Base-by-base conservation (phyloP, 108 stramenopile species). In the Mediolabrus comicus region DNA sequence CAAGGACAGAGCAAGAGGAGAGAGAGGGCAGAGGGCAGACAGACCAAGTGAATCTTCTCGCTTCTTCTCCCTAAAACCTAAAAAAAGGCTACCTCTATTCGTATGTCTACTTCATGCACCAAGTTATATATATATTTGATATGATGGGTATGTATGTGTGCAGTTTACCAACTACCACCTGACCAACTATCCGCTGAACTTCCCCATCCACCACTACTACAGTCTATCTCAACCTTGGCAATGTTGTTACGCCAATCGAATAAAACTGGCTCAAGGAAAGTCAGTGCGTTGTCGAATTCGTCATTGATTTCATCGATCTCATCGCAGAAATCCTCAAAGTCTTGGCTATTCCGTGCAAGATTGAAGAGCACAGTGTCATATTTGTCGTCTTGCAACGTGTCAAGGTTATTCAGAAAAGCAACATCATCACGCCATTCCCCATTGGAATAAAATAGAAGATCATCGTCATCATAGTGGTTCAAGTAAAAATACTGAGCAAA, bases 271-370 rank as follows among this genome's bases (percentile, higher is more conserved):
- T 74, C 73, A 19, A 74, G 33, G 5, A 36, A 43, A 26, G 16
- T 62, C 52, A 74, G 67, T 6, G 41, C 36, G n/a, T 28, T 36
- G 2, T 74, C 33, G 1, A 74, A 19, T 0, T 29, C 59, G 0
- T 67, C 51, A 34, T 74, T 74, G 35, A 53, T 60, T 14, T 66
- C 73, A 6, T 0, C 7, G 32, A 74, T 67, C 10, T 12, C 14
- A 27, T 66, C 51, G 22, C 73, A 74, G 39, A 74, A 74, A 43
- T 74, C 73, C 17, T 66, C 52, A 54, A 74, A 74, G 59, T 74
- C 73, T 24, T 66, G 34, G 34, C 73, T 74, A 13, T 67, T 35
- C 13, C 27, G 33, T 54, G 73, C 73, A 11, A 74, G 39, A 29
- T 11, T 9, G n/a, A 74, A 16, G 16, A 60, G 59, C 16, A 59